phyloP scores from a whole-genome alignment of 1,284 basidiomycete genomes.

The Austroboletus rostrupii region DNA sequence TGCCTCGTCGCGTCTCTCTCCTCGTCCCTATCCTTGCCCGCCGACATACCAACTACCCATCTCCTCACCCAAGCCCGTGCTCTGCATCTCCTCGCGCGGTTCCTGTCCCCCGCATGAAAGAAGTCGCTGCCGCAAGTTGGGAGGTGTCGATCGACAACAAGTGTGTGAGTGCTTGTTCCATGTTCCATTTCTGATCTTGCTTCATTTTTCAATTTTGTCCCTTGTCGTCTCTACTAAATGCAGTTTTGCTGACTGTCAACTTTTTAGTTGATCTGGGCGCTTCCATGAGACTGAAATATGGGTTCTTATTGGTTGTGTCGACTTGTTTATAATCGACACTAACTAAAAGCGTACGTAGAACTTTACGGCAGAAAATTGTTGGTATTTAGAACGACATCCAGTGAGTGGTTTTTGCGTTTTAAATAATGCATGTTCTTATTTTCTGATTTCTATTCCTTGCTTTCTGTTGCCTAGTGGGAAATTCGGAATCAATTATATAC shows the following conservation, averaged over 20 bases:
- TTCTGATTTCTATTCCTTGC: neutral
- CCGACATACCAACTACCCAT: slow-evolving; percentile 34
- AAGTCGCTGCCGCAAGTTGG: slow-evolving; percentile 82
- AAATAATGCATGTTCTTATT: too few relatives aligned
- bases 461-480: too few relatives aligned
- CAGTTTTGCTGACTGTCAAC: too few relatives aligned
- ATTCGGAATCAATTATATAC: neutral
- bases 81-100: slow-evolving; percentile 67
- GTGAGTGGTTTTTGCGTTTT: slow-evolving; percentile 36
- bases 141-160: slow-evolving; percentile 72
- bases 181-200: too few relatives aligned
- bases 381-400: slow-evolving; percentile 86
- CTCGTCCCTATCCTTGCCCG: slow-evolving; percentile 9
- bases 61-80: slow-evolving; percentile 55
- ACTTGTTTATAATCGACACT: too few relatives aligned
- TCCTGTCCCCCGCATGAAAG: slow-evolving; percentile 75
- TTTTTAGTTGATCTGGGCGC: slow-evolving; percentile 73
- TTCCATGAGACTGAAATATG: slow-evolving; percentile 75
- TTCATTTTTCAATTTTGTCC: too few relatives aligned
- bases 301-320: slow-evolving; percentile 74
- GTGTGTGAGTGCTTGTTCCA: too few relatives aligned
- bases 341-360: too few relatives aligned
- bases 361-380: slow-evolving; percentile 73
- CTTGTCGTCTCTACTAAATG: too few relatives aligned
- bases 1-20: slow-evolving; percentile 54